phyloP scores from a whole-genome alignment of 2,329 filamentous ascomycete genomes.

The Diaporthe sp. region DNA sequence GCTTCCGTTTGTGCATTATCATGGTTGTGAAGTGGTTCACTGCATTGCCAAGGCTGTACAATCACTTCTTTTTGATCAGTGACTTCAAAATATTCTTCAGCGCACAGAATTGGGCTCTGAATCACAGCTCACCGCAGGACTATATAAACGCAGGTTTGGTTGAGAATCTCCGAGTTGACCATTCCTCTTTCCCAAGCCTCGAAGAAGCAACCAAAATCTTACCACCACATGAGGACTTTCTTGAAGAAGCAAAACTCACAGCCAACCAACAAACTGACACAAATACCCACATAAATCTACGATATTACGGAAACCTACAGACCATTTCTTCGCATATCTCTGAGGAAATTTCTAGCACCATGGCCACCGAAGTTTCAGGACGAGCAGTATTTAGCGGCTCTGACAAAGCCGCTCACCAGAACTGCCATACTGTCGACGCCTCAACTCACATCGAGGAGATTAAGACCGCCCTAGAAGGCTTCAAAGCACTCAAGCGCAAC shows the following conservation, averaged over 20 bases:
- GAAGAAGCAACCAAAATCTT: neutral
- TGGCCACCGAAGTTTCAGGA: neutral
- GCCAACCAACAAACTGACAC: neutral
- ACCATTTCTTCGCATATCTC: neutral
- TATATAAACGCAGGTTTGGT: neutral
- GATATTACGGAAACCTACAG: neutral
- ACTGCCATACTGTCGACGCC: conserved; percentile 39
- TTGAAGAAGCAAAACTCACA: neutral
- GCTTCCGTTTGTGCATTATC: neutral
- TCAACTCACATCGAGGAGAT: conserved; percentile 40
- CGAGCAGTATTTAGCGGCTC: neutral
- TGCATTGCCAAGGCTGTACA: too few relatives aligned
- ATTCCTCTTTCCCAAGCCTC: neutral
- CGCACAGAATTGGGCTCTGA: neutral
- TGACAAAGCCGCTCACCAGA: neutral
- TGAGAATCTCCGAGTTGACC: neutral
- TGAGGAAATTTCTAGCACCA: neutral
- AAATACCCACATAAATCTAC: neutral
- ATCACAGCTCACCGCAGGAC: neutral
- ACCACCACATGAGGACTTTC: neutral
- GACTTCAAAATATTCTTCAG: neutral
- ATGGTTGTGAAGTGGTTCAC: too few relatives aligned
- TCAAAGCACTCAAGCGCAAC: conserved; percentile 44
- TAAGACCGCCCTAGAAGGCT: conserved; percentile 44
- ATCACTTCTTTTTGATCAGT: too few relatives aligned